Base-by-base conservation (phyloP, 2,329 filamentous ascomycete species). In the Elsinoe necatrix region DNA sequence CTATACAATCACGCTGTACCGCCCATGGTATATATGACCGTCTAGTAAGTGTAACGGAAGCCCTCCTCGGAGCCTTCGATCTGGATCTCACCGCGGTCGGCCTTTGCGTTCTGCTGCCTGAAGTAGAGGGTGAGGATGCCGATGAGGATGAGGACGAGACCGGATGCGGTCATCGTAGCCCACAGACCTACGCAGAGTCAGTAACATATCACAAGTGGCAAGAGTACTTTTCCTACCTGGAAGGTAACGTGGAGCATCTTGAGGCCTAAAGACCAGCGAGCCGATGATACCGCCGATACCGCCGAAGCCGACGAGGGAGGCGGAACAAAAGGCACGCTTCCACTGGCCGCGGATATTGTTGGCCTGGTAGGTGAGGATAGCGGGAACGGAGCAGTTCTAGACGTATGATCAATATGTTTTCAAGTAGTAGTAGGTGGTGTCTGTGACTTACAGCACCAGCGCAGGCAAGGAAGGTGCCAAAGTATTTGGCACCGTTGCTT, bases 341-440 rank as follows among this genome's bases (percentile, higher is more conserved):
- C 87, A 93, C 71, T 92, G 87, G 0, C 88, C 89, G 55, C 86
- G 83, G 65, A 93, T 86, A 69, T 93, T 95, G 72, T 91, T 93
- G 34, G 87, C 86, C 73, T 91, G 87, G 71, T 89, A 92, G 0
- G 86, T 79, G 75, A 93, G 82, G 54, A 80, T 75, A 1, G 82
- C 77, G 0, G 89, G 87, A 11, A 91, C 77, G 66, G 92, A 93
- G 60, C 83, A 80, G 69, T 90, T 90, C 41, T 45, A 20, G 2
- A 14, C 61, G 84, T 83, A 6, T 14, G 12, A 14, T 86, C 88
- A 0, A 86, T 85, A 0, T 86, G 85, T n/a, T 82, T 79, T 48
- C 14, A 14, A 39, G 3, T 23, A 25, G 8, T 0, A 88, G 87
- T 4, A 90, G 76, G 66, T 91, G 92, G 58, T 82, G 79, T 70